phyloP scores from a whole-genome alignment of 2,329 filamentous ascomycete genomes.

The Trichoderma arundinaceum region DNA sequence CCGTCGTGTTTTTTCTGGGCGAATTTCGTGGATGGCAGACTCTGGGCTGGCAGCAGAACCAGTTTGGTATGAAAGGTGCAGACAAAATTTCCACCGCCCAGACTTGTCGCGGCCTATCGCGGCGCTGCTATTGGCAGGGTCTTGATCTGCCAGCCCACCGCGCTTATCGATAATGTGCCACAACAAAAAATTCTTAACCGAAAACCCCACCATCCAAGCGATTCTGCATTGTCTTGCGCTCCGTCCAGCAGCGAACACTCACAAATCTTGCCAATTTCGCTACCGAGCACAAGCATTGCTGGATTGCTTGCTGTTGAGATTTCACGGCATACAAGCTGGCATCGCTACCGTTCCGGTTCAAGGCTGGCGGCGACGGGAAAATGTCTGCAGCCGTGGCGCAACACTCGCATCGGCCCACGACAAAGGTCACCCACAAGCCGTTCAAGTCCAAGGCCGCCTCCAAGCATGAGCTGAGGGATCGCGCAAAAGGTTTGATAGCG shows the following conservation, averaged over 20 bases:
- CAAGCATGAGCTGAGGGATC: slow-evolving; percentile 84
- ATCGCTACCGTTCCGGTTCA: slow-evolving; percentile 85
- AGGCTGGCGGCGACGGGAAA: slow-evolving; percentile 73
- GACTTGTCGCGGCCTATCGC: slow-evolving; percentile 39
- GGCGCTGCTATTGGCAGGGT: slow-evolving; percentile 37
- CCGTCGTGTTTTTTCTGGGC: not conserved
- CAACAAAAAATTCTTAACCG: slow-evolving; percentile 48
- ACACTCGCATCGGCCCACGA: slow-evolving; percentile 92
- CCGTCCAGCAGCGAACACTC: slow-evolving; percentile 5
- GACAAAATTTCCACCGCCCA: slow-evolving; percentile 46
- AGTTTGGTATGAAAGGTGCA: slow-evolving; percentile 32
- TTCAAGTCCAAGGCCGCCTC: slow-evolving; percentile 93
- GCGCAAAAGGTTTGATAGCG: slow-evolving; percentile 71
- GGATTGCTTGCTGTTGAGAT: not conserved
- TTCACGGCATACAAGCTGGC: slow-evolving; percentile 59
- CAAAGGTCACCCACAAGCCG: slow-evolving; percentile 83
- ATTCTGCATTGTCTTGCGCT: slow-evolving; percentile 28
- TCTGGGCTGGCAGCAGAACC: slow-evolving; percentile 4
- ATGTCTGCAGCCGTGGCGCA: slow-evolving; percentile 72
- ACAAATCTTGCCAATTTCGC: not conserved
- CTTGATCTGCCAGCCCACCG: slow-evolving; percentile 10
- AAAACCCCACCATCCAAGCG: slow-evolving; percentile 45
- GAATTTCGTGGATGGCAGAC: slow-evolving; percentile 2
- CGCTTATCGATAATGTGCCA: slow-evolving; percentile 47
- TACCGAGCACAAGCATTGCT: not conserved